Percentiles rank a stretch among this genome's conserved stretches.
phyloP scores from a whole-genome alignment of 2,329 filamentous ascomycete species.

The Fusarium sp. region DNA sequence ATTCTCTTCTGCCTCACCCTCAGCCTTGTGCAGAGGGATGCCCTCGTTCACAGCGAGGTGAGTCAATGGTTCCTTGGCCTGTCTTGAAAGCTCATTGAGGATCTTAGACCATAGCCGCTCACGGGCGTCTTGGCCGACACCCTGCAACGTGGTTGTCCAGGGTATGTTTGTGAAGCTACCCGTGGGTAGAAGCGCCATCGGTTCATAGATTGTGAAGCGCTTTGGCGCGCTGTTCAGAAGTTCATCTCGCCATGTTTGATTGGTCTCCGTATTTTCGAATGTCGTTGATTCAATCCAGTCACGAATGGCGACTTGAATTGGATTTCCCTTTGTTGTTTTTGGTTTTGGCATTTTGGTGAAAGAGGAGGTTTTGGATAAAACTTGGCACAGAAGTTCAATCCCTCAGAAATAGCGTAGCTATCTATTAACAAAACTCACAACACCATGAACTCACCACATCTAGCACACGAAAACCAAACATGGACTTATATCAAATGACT shows the following conservation, averaged over 20 bases:
- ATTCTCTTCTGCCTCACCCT: slow-evolving; percentile 63
- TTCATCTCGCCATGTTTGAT: slow-evolving; percentile 29
- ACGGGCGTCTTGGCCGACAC: slow-evolving; percentile 35
- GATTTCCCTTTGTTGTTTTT: slow-evolving; percentile 38
- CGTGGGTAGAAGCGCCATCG: slow-evolving; percentile 69
- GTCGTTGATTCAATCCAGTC: slow-evolving; percentile 42
- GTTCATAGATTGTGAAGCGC: slow-evolving; percentile 69
- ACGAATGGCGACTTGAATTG: slow-evolving; percentile 47
- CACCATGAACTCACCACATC: neutral
- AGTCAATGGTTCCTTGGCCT: slow-evolving; percentile 57
- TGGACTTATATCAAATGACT: neutral
- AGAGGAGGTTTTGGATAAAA: slow-evolving; percentile 8
- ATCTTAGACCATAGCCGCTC: slow-evolving; percentile 60
- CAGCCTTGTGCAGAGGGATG: slow-evolving; percentile 60
- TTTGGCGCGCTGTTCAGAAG: slow-evolving; percentile 61
- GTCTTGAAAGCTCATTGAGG: slow-evolving; percentile 57
- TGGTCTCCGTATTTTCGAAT: neutral
- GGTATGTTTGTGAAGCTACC: slow-evolving; percentile 61
- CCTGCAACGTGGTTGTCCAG: slow-evolving; percentile 54
- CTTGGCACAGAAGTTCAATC: neutral
- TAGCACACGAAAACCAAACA: neutral
- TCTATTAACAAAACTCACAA: too few relatives aligned
- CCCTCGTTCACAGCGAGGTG: slow-evolving; percentile 71
- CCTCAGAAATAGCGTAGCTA: neutral
- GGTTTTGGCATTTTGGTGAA: slow-evolving; percentile 42